Evolutionary conservation across 2,329 filamentous ascomycete genomes (phyloP).

Genomic region (Sphaerulina musiva): DNA sequence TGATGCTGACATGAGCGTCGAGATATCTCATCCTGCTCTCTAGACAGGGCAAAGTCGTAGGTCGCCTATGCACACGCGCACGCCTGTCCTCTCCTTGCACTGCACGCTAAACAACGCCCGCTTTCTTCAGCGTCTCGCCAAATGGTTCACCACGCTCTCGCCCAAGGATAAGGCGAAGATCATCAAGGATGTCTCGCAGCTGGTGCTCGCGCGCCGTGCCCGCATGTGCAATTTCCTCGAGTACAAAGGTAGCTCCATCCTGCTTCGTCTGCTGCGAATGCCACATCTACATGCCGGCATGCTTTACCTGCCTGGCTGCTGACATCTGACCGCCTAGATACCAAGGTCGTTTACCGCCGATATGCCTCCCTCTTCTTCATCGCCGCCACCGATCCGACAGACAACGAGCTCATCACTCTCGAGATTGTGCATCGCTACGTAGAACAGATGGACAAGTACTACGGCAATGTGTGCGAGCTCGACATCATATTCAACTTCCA

Average conservation of each 20-base stretch:
- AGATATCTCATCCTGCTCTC: conserved; percentile 98
- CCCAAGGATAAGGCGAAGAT: conserved; percentile 99
- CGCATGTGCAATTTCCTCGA: conserved; percentile 99
- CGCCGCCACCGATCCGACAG: conserved; percentile 89
- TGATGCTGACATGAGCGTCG: conserved; percentile 20
- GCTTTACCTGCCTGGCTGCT: conserved; percentile 9
- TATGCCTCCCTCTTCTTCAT: conserved; percentile 99
- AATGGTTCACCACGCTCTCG: conserved; percentile 98
- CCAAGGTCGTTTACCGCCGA: conserved; percentile 96
- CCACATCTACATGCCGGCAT: conserved; percentile 19
- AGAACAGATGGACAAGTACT: conserved; percentile 99
- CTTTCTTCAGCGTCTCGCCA: conserved; percentile 73
- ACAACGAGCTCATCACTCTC: conserved; percentile 96
- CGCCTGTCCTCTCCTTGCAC: conserved; percentile 3
- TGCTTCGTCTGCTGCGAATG: conserved; percentile 1
- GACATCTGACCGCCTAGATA: conserved; percentile 54
- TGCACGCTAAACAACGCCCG: conserved; percentile 11
- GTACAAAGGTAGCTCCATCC: conserved; percentile 70
- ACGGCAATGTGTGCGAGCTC: conserved; percentile 98
- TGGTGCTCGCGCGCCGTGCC: conserved; percentile 88
- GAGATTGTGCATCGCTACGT: conserved; percentile 99
- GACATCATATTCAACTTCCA: conserved; percentile 99
- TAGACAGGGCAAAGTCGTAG: conserved; percentile 96
- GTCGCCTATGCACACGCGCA: conserved; percentile 36
- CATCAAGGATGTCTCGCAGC: conserved; percentile 97